These are phyloP conservation scores for Phytophthora melonis DNA, from an alignment of 352 stramenopile species.

Conservation along the genomic window DNA sequence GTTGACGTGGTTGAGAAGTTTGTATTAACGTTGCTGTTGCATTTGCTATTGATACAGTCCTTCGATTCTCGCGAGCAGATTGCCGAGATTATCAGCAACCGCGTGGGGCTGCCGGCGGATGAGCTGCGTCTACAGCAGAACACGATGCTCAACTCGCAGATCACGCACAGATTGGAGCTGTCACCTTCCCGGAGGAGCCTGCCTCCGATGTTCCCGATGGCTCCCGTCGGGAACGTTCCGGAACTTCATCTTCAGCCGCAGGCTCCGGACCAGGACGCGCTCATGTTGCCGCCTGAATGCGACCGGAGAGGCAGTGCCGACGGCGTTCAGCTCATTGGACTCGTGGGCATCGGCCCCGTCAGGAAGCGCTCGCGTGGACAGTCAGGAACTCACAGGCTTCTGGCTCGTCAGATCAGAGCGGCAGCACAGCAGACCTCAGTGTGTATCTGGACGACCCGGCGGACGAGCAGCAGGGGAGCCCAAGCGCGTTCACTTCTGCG, in stretches of 20 bases:
- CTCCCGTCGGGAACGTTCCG: slow-evolving; percentile 25
- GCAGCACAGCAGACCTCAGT: slow-evolving; percentile 55
- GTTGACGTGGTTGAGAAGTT: background rate
- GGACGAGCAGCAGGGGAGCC: slow-evolving; percentile 47
- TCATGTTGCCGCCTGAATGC: slow-evolving; percentile 33
- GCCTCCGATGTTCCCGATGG: slow-evolving; percentile 59
- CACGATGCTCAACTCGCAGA: slow-evolving; percentile 81
- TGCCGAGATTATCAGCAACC: slow-evolving; percentile 58
- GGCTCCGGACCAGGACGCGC: slow-evolving; percentile 36
- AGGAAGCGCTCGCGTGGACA: slow-evolving; percentile 63
- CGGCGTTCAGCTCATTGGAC: slow-evolving; percentile 40
- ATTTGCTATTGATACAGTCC: slow-evolving; percentile 30
- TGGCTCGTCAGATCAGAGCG: slow-evolving; percentile 55
- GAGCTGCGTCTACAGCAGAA: slow-evolving; percentile 80
- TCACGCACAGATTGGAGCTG: slow-evolving; percentile 81
- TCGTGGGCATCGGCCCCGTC: slow-evolving; percentile 37
- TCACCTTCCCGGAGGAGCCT: slow-evolving; percentile 61
- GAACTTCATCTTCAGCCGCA: slow-evolving; percentile 28
- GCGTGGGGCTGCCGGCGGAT: slow-evolving; percentile 61
- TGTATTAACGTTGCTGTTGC: slow-evolving; percentile 11
- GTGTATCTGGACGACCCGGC: slow-evolving; percentile 43
- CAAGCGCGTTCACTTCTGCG: slow-evolving; percentile 65
- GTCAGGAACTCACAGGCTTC: slow-evolving; percentile 63
- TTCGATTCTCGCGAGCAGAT: slow-evolving; percentile 86
- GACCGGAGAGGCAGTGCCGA: slow-evolving; percentile 46